These are phyloP conservation scores for Rhododendron vialii DNA, from an alignment of 148 eudicot genomes.

Conservation along the genomic window DNA sequence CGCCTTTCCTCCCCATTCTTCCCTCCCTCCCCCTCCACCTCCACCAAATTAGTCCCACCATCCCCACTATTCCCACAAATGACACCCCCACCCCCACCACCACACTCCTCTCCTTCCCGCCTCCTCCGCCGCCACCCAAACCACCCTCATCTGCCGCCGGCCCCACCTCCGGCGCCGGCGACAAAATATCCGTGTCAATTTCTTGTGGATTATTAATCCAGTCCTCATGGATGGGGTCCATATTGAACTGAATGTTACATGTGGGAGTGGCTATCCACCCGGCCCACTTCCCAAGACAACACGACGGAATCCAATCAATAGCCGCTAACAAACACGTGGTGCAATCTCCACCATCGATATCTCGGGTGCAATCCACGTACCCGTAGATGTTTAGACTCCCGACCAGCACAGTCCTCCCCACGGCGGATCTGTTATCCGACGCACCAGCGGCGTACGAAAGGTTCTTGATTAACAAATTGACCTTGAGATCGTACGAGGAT, in stretches of 20 bases:
- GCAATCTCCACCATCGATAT: constrained; percentile 6
- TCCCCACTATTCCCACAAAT: background rate
- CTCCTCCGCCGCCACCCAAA: too few relatives aligned
- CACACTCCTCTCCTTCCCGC: background rate
- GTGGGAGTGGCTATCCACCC: constrained; percentile 2
- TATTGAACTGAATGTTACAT: constrained; percentile 7
- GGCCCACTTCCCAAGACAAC: background rate
- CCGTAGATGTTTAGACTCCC: background rate
- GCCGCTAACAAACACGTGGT: background rate
- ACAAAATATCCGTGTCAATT: background rate
- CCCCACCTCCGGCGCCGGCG: background rate
- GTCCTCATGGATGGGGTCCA: constrained; percentile 4
- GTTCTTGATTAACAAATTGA: background rate
- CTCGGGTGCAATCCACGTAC: constrained; percentile 12
- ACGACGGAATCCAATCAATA: background rate
- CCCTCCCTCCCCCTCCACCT: background rate
- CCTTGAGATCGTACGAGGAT: background rate
- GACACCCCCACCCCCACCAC: background rate
- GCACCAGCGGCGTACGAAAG: background rate
- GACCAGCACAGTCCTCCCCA: background rate
- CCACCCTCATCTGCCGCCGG: too few relatives aligned
- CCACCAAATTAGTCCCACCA: background rate
- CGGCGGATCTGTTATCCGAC: background rate
- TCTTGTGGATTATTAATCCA: constrained; percentile 7
- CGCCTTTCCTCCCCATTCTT: background rate